Evolutionary conservation across 2,329 filamentous ascomycete genomes (phyloP).

Genomic region (Coniochaeta hoffmannii): DNA sequence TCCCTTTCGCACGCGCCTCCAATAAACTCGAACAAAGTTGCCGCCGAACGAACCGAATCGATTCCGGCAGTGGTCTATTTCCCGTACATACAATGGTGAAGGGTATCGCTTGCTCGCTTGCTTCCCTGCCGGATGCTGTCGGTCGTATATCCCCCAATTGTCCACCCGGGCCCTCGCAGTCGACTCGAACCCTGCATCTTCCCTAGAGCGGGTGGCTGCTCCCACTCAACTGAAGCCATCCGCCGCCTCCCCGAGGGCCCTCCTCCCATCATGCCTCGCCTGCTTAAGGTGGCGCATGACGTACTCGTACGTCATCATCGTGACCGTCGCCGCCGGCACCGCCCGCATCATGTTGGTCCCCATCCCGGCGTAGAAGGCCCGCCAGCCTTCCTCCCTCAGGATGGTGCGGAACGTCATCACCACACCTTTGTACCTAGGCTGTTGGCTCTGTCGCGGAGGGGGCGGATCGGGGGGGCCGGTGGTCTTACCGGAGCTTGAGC

Average conservation of each 20-base stretch:
- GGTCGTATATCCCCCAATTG: too few relatives aligned
- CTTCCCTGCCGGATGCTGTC: too few relatives aligned
- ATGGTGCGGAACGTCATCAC: constrained; percentile 79
- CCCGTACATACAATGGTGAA: too few relatives aligned
- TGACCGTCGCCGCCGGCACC: constrained; percentile 91
- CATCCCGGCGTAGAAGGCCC: constrained; percentile 94
- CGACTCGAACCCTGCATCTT: too few relatives aligned
- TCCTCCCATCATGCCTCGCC: constrained; percentile 29
- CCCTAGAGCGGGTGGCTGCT: too few relatives aligned
- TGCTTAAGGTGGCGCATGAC: constrained; percentile 47
- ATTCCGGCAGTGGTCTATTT: too few relatives aligned
- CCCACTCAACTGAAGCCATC: background rate
- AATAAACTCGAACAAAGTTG: too few relatives aligned
- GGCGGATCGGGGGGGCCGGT: background rate
- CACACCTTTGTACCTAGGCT: constrained; percentile 66
- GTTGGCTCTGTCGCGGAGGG: constrained; percentile 18
- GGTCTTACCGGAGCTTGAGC: constrained; percentile 10
- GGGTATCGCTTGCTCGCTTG: too few relatives aligned
- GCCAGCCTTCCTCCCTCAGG: constrained; percentile 85
- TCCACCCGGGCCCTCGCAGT: too few relatives aligned
- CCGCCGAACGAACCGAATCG: too few relatives aligned
- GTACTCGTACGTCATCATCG: constrained; percentile 94
- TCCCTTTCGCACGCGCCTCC: too few relatives aligned
- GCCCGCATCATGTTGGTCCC: constrained; percentile 97
- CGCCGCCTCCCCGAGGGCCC: constrained; percentile 17